These are phyloP conservation scores for Choiromyces venosus DNA, from an alignment of 495 filamentous ascomycete genomes.

Conservation along the genomic window DNA sequence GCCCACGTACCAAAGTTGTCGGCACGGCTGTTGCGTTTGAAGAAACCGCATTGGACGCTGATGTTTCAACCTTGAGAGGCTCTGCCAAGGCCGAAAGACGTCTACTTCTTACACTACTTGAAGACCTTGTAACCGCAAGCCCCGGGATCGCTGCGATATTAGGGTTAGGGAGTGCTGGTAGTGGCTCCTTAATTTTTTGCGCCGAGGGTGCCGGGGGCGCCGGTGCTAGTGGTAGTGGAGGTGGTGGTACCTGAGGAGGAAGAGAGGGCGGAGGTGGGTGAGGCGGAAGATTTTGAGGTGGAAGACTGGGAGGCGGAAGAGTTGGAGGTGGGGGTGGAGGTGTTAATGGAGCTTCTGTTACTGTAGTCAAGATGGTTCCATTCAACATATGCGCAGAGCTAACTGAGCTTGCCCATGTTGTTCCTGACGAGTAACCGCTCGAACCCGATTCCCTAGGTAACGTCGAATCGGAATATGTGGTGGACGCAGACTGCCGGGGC, in stretches of 20 bases:
- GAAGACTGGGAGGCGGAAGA: conserved; percentile 21
- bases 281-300: conserved; percentile 20
- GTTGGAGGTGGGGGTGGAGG: conserved; percentile 43
- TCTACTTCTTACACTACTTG: conserved; percentile 63
- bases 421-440: conserved; percentile 74
- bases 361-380: conserved; percentile 66
- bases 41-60: conserved; percentile 47
- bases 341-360: conserved; percentile 61
- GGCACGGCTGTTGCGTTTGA: conserved; percentile 41
- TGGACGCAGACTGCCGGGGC: conserved; percentile 75
- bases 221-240: conserved; percentile 23
- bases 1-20: conserved; percentile 41
- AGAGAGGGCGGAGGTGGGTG: conserved; percentile 40
- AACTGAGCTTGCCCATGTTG: conserved; percentile 82
- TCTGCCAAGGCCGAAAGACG: conserved; percentile 76
- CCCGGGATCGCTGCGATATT: conserved; percentile 47
- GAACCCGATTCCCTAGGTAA: conserved; percentile 86
- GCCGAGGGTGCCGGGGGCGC: conserved; percentile 22
- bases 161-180: conserved; percentile 38
- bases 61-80: conserved; percentile 87
- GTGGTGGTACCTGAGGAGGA: conserved; percentile 40
- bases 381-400: conserved; percentile 71
- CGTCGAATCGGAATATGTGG: conserved; percentile 58
- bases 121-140: conserved; percentile 36
- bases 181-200: conserved; percentile 24